Conservation (phyloP, 306 rosid genomes). For the Ziziphus jujuba region DNA sequence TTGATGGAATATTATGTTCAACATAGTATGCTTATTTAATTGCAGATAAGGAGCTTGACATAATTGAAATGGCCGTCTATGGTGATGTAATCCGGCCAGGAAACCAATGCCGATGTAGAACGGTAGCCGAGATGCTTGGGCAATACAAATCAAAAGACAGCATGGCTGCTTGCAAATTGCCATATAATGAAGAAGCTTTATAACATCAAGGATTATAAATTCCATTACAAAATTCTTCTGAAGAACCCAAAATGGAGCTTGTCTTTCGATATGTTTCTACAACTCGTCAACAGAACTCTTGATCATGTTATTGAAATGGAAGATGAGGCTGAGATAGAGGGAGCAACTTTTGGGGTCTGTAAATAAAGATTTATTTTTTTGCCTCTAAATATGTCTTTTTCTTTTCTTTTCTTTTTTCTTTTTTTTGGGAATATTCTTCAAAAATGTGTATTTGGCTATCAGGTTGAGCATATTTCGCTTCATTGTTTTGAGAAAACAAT, state of each 20-base stretch:
- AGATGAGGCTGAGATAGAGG: too few relatives aligned
- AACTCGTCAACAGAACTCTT: neutral
- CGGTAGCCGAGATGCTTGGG: slow-evolving; percentile 90
- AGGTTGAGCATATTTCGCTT: too few relatives aligned
- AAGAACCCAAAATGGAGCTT: neutral
- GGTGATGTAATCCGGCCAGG: slow-evolving; percentile 93
- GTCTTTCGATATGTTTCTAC: neutral
- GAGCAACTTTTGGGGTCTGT: too few relatives aligned
- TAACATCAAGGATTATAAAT: slow-evolving; percentile 7
- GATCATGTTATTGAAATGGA: too few relatives aligned
- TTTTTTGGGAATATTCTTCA: too few relatives aligned
- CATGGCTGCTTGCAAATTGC: slow-evolving; percentile 70
- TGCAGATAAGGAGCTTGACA: slow-evolving; percentile 88
- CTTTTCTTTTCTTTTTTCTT: too few relatives aligned
- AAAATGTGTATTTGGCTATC: too few relatives aligned
- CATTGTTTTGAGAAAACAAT: too few relatives aligned
- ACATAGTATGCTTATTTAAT: neutral
- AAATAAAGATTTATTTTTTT: too few relatives aligned
- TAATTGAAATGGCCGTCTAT: slow-evolving; percentile 97
- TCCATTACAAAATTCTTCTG: neutral
- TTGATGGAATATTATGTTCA: slow-evolving; percentile 2
- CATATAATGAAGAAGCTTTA: slow-evolving; percentile 39
- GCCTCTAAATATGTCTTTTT: too few relatives aligned
- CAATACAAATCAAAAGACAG: slow-evolving; percentile 63
- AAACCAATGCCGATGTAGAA: slow-evolving; percentile 84